These are phyloP conservation scores for Hippophae tibetana DNA, from an alignment of 306 rosid species.

Conservation along the genomic window DNA sequence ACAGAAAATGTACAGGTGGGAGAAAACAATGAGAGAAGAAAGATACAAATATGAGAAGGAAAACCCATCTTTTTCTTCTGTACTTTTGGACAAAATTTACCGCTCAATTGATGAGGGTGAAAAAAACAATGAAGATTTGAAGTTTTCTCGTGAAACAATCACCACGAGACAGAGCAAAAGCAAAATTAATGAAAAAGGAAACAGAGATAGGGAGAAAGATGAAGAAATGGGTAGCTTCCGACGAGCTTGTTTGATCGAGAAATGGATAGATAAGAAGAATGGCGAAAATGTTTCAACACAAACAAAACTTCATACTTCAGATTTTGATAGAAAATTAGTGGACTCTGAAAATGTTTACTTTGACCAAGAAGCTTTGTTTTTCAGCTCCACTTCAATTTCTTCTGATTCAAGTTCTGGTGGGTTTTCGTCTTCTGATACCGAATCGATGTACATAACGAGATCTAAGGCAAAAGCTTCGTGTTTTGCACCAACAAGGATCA, in stretches of 20 bases:
- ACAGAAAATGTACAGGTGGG: constrained; percentile 31
- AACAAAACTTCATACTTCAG: constrained; percentile 17
- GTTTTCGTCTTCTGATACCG: constrained; percentile 76
- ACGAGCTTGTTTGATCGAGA: constrained; percentile 37
- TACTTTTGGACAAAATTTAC: constrained; percentile 68
- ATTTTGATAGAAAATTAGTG: constrained; percentile 23
- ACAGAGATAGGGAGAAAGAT: constrained; percentile 11
- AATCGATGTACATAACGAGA: constrained; percentile 37
- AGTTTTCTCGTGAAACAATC: constrained; percentile 30
- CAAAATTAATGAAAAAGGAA: constrained; percentile 8
- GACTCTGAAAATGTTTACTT: constrained; percentile 22
- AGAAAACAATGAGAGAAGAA: constrained; percentile 22
- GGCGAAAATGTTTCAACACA: constrained; percentile 12
- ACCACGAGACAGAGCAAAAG: constrained; percentile 35
- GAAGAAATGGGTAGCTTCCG: constrained; percentile 21
- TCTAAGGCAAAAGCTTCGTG: constrained; percentile 28
- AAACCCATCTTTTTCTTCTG: constrained; percentile 33
- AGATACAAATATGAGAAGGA: constrained; percentile 30
- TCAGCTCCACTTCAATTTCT: constrained; percentile 63
- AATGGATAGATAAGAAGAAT: constrained; percentile 44
- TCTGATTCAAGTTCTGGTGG: constrained; percentile 82
- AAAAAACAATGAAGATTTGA: constrained; percentile 20
- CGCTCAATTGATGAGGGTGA: constrained; percentile 56
- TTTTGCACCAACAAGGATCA: constrained; percentile 44
- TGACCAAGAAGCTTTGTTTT: constrained; percentile 43